Base-by-base conservation (phyloP, 805 yeast genomes). In the Sugiyamaella smithiae region DNA sequence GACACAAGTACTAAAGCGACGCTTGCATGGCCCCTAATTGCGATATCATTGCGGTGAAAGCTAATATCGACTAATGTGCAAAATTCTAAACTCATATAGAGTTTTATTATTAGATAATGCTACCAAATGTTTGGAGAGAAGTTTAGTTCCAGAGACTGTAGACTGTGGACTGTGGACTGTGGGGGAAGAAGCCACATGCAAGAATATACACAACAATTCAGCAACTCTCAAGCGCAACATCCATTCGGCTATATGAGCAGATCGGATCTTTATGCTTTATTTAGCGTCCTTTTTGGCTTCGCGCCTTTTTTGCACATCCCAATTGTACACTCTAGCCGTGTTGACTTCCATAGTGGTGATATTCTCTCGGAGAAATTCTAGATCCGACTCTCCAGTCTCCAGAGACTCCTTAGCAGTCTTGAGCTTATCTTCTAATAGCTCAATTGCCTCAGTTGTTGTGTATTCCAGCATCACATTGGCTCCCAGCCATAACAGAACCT, bases 261-360 rank as follows among this genome's bases (percentile, higher is more conserved):
- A 29, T 29, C 4, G 12, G 14, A 29, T 3, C 16, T 29, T 29
- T 29, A 29, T 16, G 12, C 33, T 16, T 29, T 29, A 29, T 3
- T 19, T n/a, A n/a, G n/a, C n/a, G n/a, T n/a, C 41, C 16, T 37
- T 17, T 29, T 37, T 23, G 4, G 41, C 41, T 26, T 51, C 54
- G 28, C 50, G 54, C 65, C 69, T 57, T 52, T 59, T 50, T 20
- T 66, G 67, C 2, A 67, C 71, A 43, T 68, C 68, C 69, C 68
- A 67, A 55, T 66, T 67, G 40, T 68, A 65, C 4, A 63, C 63
- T 56, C 99, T 77, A 1, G 99, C 97, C 14, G 96, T 88, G 64
- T 93, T 93, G 45, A 93, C 99, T 67, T 93, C 98, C 90, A 93
- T 88, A 2, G 97, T 91, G 12, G 99, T 93, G 54, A 91, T 90